Conservation (phyloP, 1,284 basidiomycete species). For the Meira nashicola region DNA sequence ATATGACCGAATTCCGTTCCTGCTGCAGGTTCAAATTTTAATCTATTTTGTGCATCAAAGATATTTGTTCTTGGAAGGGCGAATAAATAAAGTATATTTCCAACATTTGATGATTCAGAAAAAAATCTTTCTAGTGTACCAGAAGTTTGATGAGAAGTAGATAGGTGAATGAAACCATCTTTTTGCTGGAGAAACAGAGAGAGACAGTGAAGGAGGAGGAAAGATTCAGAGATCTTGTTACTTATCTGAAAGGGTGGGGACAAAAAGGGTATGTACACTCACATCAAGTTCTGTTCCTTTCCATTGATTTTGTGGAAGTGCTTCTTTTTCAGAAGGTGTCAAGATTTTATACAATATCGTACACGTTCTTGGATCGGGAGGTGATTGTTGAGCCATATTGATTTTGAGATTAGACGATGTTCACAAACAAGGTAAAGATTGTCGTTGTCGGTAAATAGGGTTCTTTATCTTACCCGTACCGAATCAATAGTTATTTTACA, state of each 20-base stretch:
- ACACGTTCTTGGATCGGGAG: conserved; percentile 1
- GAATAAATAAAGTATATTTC: conserved; percentile 26
- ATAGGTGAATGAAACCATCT: conserved; percentile 45
- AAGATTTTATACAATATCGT: conserved; percentile 46
- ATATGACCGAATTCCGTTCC: conserved; percentile 35
- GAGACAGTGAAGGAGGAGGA: neutral
- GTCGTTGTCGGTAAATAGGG: no score
- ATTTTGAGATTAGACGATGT: no score
- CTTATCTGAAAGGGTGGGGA: conserved; percentile 1
- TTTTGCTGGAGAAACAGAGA: conserved; percentile 19
- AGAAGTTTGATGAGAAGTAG: conserved; percentile 32
- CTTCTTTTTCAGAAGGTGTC: conserved; percentile 28
- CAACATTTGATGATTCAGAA: conserved; percentile 22
- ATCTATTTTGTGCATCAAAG: conserved; percentile 21
- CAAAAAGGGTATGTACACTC: no score
- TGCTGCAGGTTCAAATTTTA: conserved; percentile 32
- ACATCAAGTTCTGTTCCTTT: conserved; percentile 39
- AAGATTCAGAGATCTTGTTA: no score
- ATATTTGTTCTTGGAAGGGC: conserved; percentile 23
- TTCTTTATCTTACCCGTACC: no score
- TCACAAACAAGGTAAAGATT: no score
- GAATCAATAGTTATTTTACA: no score
- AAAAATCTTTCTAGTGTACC: conserved; percentile 40
- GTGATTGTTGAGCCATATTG: no score
- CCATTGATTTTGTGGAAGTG: conserved; percentile 26